Conservation (phyloP, 2,329 filamentous ascomycete species). For the Diplodia mutila region DNA sequence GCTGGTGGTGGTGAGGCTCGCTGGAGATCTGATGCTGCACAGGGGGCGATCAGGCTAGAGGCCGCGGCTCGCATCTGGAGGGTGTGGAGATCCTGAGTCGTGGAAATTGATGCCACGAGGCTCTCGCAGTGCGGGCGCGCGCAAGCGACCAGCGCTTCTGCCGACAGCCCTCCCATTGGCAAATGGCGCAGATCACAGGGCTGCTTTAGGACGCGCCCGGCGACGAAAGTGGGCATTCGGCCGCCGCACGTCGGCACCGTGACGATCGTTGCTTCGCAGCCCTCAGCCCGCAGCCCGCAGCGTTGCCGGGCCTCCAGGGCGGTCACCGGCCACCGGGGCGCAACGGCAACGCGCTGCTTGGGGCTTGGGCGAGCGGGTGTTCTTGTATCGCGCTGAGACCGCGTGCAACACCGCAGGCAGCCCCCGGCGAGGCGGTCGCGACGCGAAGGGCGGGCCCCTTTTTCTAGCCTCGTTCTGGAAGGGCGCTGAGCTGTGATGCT, state of each 20-base stretch:
- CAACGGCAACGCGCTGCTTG: neutral
- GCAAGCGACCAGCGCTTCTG: constrained; percentile 2
- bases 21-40: constrained; percentile 22
- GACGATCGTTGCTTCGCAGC: constrained; percentile 19
- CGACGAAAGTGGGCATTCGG: neutral
- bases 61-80: constrained; percentile 19
- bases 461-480: constrained; percentile 45
- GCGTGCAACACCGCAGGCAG: constrained; percentile 27
- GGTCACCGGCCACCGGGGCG: neutral
- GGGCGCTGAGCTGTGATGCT: constrained; percentile 36
- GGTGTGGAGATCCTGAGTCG: constrained; percentile 23
- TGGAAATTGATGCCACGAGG: constrained; percentile 26
- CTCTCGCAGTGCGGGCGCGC: neutral
- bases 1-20: neutral
- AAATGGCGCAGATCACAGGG: constrained; percentile 23
- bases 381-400: constrained; percentile 28
- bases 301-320: neutral
- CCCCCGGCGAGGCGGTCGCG: constrained; percentile 30
- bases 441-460: constrained; percentile 34
- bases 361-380: constrained; percentile 15
- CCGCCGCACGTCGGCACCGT: neutral
- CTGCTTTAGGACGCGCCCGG: neutral
- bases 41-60: constrained; percentile 20
- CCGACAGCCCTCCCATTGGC: neutral
- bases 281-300: neutral